These are phyloP conservation scores for Xylaria sp. DNA, from an alignment of 2,329 filamentous ascomycete genomes.

Conservation along the genomic window DNA sequence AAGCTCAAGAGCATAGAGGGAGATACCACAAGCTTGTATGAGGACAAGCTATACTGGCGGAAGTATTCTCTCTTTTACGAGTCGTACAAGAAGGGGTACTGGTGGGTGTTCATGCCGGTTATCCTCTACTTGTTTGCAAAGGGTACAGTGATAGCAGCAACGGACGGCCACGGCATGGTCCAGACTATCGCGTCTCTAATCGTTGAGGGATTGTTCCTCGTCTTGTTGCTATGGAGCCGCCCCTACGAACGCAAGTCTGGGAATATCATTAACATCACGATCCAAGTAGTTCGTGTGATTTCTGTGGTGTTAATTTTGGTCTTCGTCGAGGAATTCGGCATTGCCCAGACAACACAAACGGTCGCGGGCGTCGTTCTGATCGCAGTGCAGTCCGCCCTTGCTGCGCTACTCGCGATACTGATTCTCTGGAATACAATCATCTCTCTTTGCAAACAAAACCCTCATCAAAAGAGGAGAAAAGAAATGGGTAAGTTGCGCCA, in stretches of 20 bases:
- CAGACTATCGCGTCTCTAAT: slow-evolving; percentile 84
- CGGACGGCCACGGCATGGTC: slow-evolving; percentile 83
- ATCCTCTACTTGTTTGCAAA: slow-evolving; percentile 93
- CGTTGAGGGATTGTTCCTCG: slow-evolving; percentile 83
- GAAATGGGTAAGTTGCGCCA: slow-evolving; percentile 76
- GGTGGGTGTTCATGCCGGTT: slow-evolving; percentile 94
- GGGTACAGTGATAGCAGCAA: slow-evolving; percentile 85
- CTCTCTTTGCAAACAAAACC: slow-evolving; percentile 85
- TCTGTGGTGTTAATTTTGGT: slow-evolving; percentile 90
- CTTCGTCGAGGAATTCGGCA: slow-evolving; percentile 92
- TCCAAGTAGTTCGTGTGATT: slow-evolving; percentile 87
- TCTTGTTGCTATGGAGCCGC: slow-evolving; percentile 82
- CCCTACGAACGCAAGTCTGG: slow-evolving; percentile 88
- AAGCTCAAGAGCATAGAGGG: slow-evolving; percentile 81
- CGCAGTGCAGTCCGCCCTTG: slow-evolving; percentile 87
- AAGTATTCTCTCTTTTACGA: slow-evolving; percentile 99
- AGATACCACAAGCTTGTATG: slow-evolving; percentile 78
- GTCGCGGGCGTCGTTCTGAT: slow-evolving; percentile 93
- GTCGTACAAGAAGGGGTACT: slow-evolving; percentile 91
- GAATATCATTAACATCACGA: slow-evolving; percentile 93
- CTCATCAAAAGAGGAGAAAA: slow-evolving; percentile 88
- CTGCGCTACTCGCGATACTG: slow-evolving; percentile 83
- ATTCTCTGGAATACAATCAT: slow-evolving; percentile 91
- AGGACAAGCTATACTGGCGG: slow-evolving; percentile 89
- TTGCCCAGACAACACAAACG: slow-evolving; percentile 92